Base-by-base conservation (phyloP, 2,329 filamentous ascomycete genomes). In the Epichloe sylvatica region DNA sequence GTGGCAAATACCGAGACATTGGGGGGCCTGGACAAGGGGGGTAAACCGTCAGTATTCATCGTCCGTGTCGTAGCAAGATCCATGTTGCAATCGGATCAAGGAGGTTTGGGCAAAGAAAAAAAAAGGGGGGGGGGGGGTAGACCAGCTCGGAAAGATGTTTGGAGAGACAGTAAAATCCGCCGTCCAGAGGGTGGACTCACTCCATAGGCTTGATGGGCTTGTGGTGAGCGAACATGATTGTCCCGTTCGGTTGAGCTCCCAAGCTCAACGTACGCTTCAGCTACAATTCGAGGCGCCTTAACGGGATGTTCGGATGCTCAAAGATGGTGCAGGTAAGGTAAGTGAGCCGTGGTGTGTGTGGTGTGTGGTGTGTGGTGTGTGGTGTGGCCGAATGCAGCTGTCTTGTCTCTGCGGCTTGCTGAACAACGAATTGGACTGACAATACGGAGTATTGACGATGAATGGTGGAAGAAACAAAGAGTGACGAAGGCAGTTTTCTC, bases 201-300 rank as follows among this genome's bases (percentile, higher is more conserved):
- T 67, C 63, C 63, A 68, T 62, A 56, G 60, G 58, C 59, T 57
- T 62, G 52, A 68, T 65, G 55, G 63, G 61, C 51, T 67, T 66
- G 49, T 66, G 63, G 56, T 64, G 65, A 39, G 59, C 60, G 54
- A 64, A 67, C 62, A 65, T 65, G 55, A 50, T 54, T 56, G 39
- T 45, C 45, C 41, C 35, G 23, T 38, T 50, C 45, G 39, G 41
- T 41, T 45, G 46, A 42, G 46, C 46, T 51, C 30, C 23, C 45
- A 40, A 35, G 46, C 38, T 47, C 46, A 47, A 47, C 46, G 15
- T 34, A 46, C 33, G 34, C 45, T 46, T 46, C 49, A 42, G 36
- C 19, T 39, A 33, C 39, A 25, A n/a, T 17, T 47, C 46, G 25
- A 13, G 39, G 39, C 19, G 2, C 17, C 39, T 13, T 11, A 1